Base-by-base conservation (phyloP, 352 stramenopile species). In the Globisporangium nagaii region DNA sequence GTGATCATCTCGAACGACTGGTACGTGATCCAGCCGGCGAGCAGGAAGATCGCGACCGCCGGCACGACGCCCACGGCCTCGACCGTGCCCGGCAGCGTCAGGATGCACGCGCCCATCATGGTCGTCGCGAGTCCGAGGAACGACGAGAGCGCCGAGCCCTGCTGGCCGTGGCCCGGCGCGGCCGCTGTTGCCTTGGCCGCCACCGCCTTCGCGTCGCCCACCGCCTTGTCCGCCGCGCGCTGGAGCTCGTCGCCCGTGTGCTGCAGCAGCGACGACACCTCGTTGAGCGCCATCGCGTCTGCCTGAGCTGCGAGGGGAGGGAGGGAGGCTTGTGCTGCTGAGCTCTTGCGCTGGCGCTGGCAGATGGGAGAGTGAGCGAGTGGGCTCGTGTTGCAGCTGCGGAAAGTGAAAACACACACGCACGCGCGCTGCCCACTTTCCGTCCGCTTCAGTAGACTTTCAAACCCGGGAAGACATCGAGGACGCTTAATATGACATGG, bases 81-180 rank as follows among this genome's bases (percentile, higher is more conserved):
- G 12, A 89, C 53, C 13, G 84, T 78, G 52, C 80, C 72, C 0
- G 80, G 83, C 15, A 93, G 67, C 37, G 79, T 82, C 53, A 93
- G 70, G 40, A 93, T 84, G 49, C 73, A 84, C n/a, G 83, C 76
- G 15, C 80, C 80, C 58, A 84, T 90, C 83, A 93, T 93, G 41
- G 83, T 93, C 25, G 80, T 88, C 34, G 82, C 82, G 17, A 93
- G 68, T 0, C 80, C 83, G 37, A 93, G 65, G 51, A 84, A 93
- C 4, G 79, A 84, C 62, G 80, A 90, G 30, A 89, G 57, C 22
- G 78, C 71, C 22, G 75, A 88, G 25, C 80, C 78, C 39, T 80
- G 62, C 53, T 82, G 69, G 2, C 63, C 71, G 58, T 73, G 70
- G 31, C 53, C 62, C 0, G 63, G 68, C 20, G 31, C 41, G 9